Conservation (phyloP, 306 rosid genomes). For the Amphicarpaea edgeworthii region DNA sequence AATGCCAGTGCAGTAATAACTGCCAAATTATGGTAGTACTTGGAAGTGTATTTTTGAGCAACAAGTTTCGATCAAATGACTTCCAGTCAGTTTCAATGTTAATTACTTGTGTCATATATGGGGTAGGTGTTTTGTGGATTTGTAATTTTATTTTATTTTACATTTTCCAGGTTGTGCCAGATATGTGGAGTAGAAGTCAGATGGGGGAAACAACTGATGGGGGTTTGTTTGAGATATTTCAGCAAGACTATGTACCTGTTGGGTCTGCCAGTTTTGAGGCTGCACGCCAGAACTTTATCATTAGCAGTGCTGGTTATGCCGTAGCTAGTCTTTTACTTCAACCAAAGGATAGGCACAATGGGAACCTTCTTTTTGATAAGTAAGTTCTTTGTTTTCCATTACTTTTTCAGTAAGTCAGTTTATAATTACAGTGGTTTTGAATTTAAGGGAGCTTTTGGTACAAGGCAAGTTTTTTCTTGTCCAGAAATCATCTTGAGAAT, state of each 20-base stretch:
- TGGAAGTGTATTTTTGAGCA: conserved; percentile 13
- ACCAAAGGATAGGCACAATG: conserved; percentile 99
- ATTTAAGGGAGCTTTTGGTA: too few species aligned
- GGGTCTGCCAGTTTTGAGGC: conserved; percentile 86
- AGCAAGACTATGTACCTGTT: conserved; percentile 94
- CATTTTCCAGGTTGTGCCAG: conserved; percentile 86
- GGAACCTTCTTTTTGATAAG: conserved; percentile 91
- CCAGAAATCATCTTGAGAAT: too few species aligned
- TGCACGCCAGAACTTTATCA: conserved; percentile 93
- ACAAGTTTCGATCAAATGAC: neutral
- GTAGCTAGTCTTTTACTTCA: conserved; percentile 98
- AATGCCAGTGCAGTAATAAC: conserved; percentile 28
- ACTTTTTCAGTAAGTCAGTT: conserved; percentile 26
- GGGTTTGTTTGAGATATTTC: conserved; percentile 94
- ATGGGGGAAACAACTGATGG: conserved; percentile 99
- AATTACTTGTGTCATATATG: neutral
- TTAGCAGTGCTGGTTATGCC: conserved; percentile 98
- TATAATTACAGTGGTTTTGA: conserved; percentile 30
- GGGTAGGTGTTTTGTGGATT: conserved; percentile 32
- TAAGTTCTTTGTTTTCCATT: conserved; percentile 49
- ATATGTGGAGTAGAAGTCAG: conserved; percentile 93
- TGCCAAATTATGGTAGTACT: conserved; percentile 9
- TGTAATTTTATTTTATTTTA: conserved; percentile 29
- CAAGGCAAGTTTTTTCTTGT: too few species aligned
- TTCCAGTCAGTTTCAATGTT: neutral